A percentile compares a stretch with the other conserved stretches of the same genome.
Evolutionary conservation across 78 protist genomes (phyloP).

Genomic region (Cyanophora paradoxa): DNA sequence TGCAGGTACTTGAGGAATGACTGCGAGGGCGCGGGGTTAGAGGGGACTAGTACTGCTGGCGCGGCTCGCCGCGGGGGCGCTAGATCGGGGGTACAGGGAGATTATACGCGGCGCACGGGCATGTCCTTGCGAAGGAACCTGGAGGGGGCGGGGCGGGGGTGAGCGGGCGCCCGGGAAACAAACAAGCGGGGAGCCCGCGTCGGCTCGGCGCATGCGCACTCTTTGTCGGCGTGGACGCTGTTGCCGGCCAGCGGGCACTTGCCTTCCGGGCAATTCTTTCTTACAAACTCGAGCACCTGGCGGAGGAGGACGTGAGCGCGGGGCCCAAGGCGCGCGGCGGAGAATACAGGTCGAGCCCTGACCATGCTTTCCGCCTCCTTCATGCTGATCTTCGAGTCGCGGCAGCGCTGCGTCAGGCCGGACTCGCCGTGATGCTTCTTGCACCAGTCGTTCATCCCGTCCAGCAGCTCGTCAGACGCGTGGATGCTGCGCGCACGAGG

Average conservation of each 20-base stretch:
- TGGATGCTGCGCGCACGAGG: too few relatives aligned
- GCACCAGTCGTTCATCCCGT: conserved; percentile 24
- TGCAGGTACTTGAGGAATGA: too few relatives aligned
- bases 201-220: too few relatives aligned
- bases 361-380: neutral
- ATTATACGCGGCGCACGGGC: neutral
- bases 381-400: neutral
- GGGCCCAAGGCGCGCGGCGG: too few relatives aligned
- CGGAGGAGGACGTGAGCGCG: too few relatives aligned
- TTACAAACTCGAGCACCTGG: neutral
- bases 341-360: too few relatives aligned
- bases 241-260: neutral
- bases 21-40: too few relatives aligned
- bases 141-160: too few relatives aligned
- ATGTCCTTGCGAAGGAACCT: neutral
- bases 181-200: too few relatives aligned
- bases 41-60: too few relatives aligned
- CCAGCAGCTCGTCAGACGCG: neutral
- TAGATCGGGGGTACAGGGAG: neutral
- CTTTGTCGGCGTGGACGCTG: conserved; percentile 2
- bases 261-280: neutral
- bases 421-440: neutral
- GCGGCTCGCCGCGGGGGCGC: too few relatives aligned
- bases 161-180: too few relatives aligned
- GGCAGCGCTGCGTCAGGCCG: neutral